Base-by-base conservation (phyloP, 768 basidiomycete species). In the Russula olivacea region DNA sequence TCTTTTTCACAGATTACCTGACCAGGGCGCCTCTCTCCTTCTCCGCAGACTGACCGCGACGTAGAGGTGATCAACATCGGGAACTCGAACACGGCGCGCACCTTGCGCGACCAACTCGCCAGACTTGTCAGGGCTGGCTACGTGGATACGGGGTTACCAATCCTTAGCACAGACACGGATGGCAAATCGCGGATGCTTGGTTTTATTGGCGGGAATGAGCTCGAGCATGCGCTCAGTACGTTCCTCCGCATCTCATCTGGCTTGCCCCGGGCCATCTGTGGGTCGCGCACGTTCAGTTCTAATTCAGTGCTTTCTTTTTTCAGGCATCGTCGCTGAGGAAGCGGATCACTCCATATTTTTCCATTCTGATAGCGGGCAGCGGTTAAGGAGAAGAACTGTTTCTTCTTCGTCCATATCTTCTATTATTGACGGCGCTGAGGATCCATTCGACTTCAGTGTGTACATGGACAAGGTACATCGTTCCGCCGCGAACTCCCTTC, bases 211-310 rank as follows among this genome's bases (percentile, higher is more conserved):
- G 83, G 86, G 32, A 95, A 88, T 69, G 97, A 99, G 74, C 82
- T 99, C 15, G 93, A 97, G 70, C 93, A 98, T 73, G 94, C 92
- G 6, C 76, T 99, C 4, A 82, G 90, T 93, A 73, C 58, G 86
- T 23, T 32, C 48, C 15, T 17, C 38, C 15, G 6, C 15, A 28
- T 59, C 51, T 36, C n/a, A 59, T 11, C 19, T 34, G 23, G n/a
- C 47, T 36, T 21, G n/a, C 21, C 49, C 12, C 12, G 12, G 34
- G 36, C 36, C 21, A 38, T 38, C 25, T n/a, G 41, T n/a, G 15
- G 49, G 9, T 61, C 19, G 48, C 49, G 4, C 40, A 28, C 21
- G n/a, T 12, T 36, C 12, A 36, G 36, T 36, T 59, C 36, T n/a
- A 30, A 63, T 53, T n/a, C 36, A 25, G n/a, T 51, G 21, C 41